These are phyloP conservation scores for Arbutus unedo DNA, from an alignment of 148 eudicot species.

Conservation along the genomic window DNA sequence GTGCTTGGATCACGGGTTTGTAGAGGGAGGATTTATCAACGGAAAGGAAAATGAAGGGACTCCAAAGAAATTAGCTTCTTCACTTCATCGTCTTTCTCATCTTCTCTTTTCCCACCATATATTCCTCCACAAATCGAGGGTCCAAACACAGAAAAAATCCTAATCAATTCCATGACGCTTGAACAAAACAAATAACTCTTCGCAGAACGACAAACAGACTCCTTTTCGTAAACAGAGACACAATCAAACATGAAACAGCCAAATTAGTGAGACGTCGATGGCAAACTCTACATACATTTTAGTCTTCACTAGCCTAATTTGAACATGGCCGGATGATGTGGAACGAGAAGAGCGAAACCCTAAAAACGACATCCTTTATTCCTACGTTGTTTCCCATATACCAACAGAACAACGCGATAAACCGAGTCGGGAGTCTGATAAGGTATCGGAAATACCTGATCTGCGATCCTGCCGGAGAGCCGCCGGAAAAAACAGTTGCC, in stretches of 20 bases:
- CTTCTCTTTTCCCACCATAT: background rate
- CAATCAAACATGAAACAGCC: background rate
- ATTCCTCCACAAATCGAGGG: background rate
- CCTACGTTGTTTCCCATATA: background rate
- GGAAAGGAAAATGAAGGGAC: background rate
- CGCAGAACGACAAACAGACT: background rate
- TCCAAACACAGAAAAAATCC: background rate
- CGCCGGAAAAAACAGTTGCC: background rate
- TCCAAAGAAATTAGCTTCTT: background rate
- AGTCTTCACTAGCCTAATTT: background rate
- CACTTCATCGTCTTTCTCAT: background rate
- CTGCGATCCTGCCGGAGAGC: conserved; percentile 2
- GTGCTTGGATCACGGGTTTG: background rate
- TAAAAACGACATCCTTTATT: background rate
- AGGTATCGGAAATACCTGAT: conserved; percentile 14
- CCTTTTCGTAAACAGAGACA: background rate
- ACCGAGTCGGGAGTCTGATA: background rate
- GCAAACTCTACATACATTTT: background rate
- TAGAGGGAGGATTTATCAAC: background rate
- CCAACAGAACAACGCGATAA: background rate
- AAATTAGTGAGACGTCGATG: background rate
- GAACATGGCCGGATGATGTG: background rate
- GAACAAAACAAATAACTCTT: background rate
- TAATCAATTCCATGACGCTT: background rate
- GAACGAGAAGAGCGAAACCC: conserved; percentile 1